Conservation (phyloP, 176 grass and related monocot species). For the Oryza australiensis region DNA sequence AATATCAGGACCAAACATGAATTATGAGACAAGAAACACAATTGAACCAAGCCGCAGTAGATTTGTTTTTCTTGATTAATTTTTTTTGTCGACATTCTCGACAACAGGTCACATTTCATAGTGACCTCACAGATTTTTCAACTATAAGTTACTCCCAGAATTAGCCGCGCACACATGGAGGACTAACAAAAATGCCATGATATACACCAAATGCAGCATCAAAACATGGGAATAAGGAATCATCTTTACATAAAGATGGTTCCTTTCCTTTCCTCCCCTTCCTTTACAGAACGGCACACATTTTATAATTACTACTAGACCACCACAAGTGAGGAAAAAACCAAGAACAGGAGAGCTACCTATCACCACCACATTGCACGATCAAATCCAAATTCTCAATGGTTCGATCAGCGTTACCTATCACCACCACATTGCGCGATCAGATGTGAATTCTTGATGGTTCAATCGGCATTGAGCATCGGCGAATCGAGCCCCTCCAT, state of each 20-base stretch:
- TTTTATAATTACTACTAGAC: conserved; percentile 49
- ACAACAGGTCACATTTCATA: conserved; percentile 1
- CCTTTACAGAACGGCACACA: conserved; percentile 51
- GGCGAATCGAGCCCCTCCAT: conserved; percentile 81
- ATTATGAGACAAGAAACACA: neutral
- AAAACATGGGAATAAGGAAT: conserved; percentile 52
- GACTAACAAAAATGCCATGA: conserved; percentile 27
- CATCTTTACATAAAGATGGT: conserved; percentile 52
- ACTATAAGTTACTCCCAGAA: conserved; percentile 19
- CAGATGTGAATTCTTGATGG: neutral
- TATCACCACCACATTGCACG: conserved; percentile 11
- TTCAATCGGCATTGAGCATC: conserved; percentile 49
- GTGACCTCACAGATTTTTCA: neutral
- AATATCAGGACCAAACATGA: neutral
- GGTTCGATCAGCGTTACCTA: conserved; percentile 48
- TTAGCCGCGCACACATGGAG: neutral
- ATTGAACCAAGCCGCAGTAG: neutral
- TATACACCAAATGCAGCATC: conserved; percentile 51
- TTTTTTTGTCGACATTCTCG: neutral
- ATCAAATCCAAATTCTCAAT: conserved; percentile 15
- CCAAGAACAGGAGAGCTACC: conserved; percentile 30
- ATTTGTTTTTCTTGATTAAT: neutral
- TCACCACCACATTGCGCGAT: conserved; percentile 9
- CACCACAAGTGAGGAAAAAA: conserved; percentile 38
- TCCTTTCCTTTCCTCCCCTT: conserved; percentile 29